phyloP scores from a whole-genome alignment of 495 filamentous ascomycete genomes.

The Penicillium atrosanguineum region DNA sequence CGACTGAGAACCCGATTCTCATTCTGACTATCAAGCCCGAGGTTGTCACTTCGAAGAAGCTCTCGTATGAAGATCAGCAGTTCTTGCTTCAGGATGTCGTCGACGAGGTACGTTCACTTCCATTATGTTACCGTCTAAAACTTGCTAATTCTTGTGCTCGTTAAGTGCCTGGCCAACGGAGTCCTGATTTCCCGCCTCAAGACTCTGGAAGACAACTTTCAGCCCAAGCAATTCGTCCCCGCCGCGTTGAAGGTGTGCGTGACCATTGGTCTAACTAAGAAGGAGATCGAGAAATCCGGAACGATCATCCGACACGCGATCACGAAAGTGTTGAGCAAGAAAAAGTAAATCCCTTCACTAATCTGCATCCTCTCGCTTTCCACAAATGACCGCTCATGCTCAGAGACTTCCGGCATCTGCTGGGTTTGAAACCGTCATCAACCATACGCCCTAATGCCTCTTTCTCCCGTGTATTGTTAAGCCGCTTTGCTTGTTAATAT shows the following conservation, averaged over 20 bases:
- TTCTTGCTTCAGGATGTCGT: conserved; percentile 82
- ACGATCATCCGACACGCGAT: conserved; percentile 86
- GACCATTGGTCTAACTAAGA: conserved; percentile 80
- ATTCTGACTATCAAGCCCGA: conserved; percentile 84
- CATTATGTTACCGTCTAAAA: background rate
- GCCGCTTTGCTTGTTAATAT: conserved; percentile 25
- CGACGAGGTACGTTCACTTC: conserved; percentile 69
- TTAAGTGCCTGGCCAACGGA: conserved; percentile 72
- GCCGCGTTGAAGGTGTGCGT: conserved; percentile 89
- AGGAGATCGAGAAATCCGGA: conserved; percentile 92
- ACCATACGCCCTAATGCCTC: conserved; percentile 27
- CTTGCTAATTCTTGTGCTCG: conserved; percentile 7
- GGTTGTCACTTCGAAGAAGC: conserved; percentile 65
- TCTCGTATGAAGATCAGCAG: conserved; percentile 75
- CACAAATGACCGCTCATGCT: conserved; percentile 25
- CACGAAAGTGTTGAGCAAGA: conserved; percentile 74
- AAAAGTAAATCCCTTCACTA: conserved; percentile 30
- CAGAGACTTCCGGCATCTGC: conserved; percentile 17
- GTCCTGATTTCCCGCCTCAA: conserved; percentile 87
- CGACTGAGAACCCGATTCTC: conserved; percentile 81
- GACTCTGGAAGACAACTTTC: conserved; percentile 62
- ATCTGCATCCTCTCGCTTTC: background rate
- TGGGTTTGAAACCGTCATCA: conserved; percentile 1
- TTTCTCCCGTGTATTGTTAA: conserved; percentile 24
- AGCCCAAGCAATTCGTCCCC: conserved; percentile 62